These are phyloP conservation scores for Candida albicans DNA, from an alignment of 1,139 yeast genomes.

Conservation along the genomic window DNA sequence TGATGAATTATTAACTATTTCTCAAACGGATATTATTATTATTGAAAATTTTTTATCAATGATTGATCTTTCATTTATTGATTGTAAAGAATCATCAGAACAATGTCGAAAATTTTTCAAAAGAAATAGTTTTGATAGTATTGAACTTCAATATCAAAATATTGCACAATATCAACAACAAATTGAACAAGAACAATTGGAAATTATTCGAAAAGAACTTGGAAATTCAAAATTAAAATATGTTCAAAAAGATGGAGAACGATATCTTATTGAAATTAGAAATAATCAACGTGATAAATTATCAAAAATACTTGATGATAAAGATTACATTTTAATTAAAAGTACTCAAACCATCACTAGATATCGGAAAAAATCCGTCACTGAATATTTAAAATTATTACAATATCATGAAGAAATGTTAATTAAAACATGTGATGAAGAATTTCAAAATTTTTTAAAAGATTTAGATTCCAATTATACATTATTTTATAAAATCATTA, in stretches of 20 bases:
- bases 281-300: slow-evolving; percentile 52
- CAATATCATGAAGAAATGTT: slow-evolving; percentile 66
- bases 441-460: slow-evolving; percentile 54
- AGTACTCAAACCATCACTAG: slow-evolving; percentile 73
- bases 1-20: slow-evolving; percentile 19
- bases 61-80: slow-evolving; percentile 59
- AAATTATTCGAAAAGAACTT: slow-evolving; percentile 41
- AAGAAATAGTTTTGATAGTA: slow-evolving; percentile 39
- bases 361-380: slow-evolving; percentile 63
- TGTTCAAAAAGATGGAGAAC: slow-evolving; percentile 58
- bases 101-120: slow-evolving; percentile 59
- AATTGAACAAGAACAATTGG: slow-evolving; percentile 55
- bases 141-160: slow-evolving; percentile 38
- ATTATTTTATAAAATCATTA: slow-evolving; percentile 50
- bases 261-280: slow-evolving; percentile 73
- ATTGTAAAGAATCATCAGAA: slow-evolving; percentile 38
- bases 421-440: slow-evolving; percentile 52
- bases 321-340: slow-evolving; percentile 72
- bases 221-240: slow-evolving; percentile 61
- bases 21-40: slow-evolving; percentile 16
- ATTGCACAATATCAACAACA: slow-evolving; percentile 45
- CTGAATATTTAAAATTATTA: slow-evolving; percentile 50
- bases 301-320: no score
- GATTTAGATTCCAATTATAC: slow-evolving; percentile 49
- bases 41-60: slow-evolving; percentile 43